Evolutionary conservation across 805 yeast species (phyloP).

Genomic region (Lachancea mirantina): DNA sequence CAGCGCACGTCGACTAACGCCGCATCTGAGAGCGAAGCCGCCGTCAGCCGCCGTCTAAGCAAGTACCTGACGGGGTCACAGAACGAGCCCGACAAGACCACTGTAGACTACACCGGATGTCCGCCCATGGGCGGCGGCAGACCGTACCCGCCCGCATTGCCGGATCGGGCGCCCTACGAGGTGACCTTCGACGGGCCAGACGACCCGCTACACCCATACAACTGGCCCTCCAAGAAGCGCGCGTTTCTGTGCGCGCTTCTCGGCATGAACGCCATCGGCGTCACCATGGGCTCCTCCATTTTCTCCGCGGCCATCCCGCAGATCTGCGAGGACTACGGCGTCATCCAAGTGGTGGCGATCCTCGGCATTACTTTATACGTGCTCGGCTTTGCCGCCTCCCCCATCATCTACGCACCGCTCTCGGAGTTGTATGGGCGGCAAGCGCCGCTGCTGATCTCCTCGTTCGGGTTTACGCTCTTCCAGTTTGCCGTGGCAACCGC

Average conservation of each 20-base stretch:
- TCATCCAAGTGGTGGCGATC: slow-evolving; percentile 62
- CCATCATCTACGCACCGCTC: slow-evolving; percentile 82
- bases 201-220: slow-evolving; percentile 76
- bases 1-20: slow-evolving; percentile 12
- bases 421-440: slow-evolving; percentile 75
- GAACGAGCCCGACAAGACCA: slow-evolving; percentile 22
- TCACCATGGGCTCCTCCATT: slow-evolving; percentile 79
- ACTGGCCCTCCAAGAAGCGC: slow-evolving; percentile 54
- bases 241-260: slow-evolving; percentile 37
- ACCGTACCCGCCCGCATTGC: slow-evolving; percentile 54
- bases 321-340: slow-evolving; percentile 45
- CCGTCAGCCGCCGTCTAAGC: slow-evolving; percentile 33
- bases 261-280: slow-evolving; percentile 43
- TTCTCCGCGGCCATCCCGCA: slow-evolving; percentile 55
- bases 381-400: slow-evolving; percentile 92
- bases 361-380: slow-evolving; percentile 76
- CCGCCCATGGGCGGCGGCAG: slow-evolving; percentile 65
- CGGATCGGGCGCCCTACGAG: slow-evolving; percentile 47
- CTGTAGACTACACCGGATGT: slow-evolving; percentile 31
- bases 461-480: slow-evolving; percentile 51
- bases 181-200: slow-evolving; percentile 72
- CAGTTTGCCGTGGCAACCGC: slow-evolving; percentile 73
- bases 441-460: slow-evolving; percentile 48
- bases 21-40: slow-evolving; percentile 19
- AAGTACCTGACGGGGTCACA: slow-evolving; percentile 37